A percentile compares a stretch with the other conserved stretches of the same genome.
These are phyloP conservation scores for Otatea glauca DNA, from an alignment of 176 grass and related monocot species.

Conservation along the genomic window DNA sequence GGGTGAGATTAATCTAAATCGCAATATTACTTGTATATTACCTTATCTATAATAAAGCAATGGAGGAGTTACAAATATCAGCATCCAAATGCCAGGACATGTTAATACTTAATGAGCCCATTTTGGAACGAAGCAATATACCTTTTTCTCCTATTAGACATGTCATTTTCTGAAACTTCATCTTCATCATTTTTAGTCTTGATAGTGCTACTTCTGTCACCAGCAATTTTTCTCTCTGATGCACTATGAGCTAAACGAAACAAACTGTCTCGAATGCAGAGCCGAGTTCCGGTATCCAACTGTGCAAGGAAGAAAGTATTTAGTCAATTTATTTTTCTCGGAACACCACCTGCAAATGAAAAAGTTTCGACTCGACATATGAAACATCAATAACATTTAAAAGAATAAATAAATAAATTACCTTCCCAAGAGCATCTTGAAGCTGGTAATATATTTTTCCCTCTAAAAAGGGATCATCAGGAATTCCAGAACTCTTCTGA, in stretches of 20 bases:
- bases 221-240: slow-evolving; percentile 71
- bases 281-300: slow-evolving; percentile 75
- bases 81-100: background rate
- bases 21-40: slow-evolving; percentile 1
- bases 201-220: slow-evolving; percentile 67
- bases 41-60: background rate
- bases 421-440: slow-evolving; percentile 74
- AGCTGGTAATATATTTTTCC: slow-evolving; percentile 72
- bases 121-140: slow-evolving; percentile 28
- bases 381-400: slow-evolving; percentile 29
- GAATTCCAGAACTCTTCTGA: slow-evolving; percentile 48
- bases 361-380: slow-evolving; percentile 23
- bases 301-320: slow-evolving; percentile 49
- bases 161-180: slow-evolving; percentile 52
- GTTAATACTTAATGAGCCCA: slow-evolving; percentile 13
- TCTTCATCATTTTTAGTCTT: slow-evolving; percentile 63
- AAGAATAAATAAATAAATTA: slow-evolving; percentile 37
- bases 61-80: background rate
- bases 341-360: background rate
- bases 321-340: slow-evolving; percentile 33
- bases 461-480: slow-evolving; percentile 63
- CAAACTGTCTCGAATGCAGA: slow-evolving; percentile 86
- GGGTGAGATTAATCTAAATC: slow-evolving; percentile 11
- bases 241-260: slow-evolving; percentile 82
- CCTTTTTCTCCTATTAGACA: slow-evolving; percentile 53